Evolutionary conservation across 495 filamentous ascomycete genomes (phyloP).

Genomic region (Jackrogersella minutella): DNA sequence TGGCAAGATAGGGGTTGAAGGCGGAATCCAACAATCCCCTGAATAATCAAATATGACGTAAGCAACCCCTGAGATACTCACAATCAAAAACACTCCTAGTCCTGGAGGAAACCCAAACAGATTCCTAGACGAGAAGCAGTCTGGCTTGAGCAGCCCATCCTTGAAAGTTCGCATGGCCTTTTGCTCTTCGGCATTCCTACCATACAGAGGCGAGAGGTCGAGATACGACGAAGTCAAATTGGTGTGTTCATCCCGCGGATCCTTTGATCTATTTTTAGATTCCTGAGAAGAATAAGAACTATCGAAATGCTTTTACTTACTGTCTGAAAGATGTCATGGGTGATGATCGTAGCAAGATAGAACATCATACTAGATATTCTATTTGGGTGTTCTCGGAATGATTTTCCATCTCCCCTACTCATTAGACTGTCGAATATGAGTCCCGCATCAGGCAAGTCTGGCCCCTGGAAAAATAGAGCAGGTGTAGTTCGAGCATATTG

Average conservation of each 20-base stretch:
- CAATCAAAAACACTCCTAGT: slow-evolving; percentile 61
- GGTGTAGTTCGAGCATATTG: slow-evolving; percentile 70
- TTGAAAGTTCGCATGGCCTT: slow-evolving; percentile 71
- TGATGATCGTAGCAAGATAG: slow-evolving; percentile 83
- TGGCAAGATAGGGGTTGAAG: too few relatives aligned
- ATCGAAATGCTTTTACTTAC: background rate
- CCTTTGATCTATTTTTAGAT: slow-evolving; percentile 22
- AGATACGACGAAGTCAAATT: slow-evolving; percentile 80
- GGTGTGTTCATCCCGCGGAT: slow-evolving; percentile 52
- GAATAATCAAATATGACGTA: too few relatives aligned
- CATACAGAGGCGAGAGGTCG: slow-evolving; percentile 80
- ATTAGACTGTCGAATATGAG: slow-evolving; percentile 77
- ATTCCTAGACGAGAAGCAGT: slow-evolving; percentile 74
- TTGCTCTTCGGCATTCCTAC: slow-evolving; percentile 72
- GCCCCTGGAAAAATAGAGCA: slow-evolving; percentile 65
- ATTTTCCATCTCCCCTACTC: slow-evolving; percentile 57
- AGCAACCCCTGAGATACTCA: background rate
- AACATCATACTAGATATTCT: slow-evolving; percentile 81
- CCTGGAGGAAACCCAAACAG: slow-evolving; percentile 80
- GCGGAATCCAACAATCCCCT: too few relatives aligned
- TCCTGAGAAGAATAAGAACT: background rate
- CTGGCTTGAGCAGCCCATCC: slow-evolving; percentile 77
- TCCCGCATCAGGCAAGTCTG: slow-evolving; percentile 72
- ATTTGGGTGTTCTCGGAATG: slow-evolving; percentile 70
- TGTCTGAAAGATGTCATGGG: slow-evolving; percentile 66